Base-by-base conservation (phyloP, 208 protist genomes). In the Angomonas desouzai region DNA sequence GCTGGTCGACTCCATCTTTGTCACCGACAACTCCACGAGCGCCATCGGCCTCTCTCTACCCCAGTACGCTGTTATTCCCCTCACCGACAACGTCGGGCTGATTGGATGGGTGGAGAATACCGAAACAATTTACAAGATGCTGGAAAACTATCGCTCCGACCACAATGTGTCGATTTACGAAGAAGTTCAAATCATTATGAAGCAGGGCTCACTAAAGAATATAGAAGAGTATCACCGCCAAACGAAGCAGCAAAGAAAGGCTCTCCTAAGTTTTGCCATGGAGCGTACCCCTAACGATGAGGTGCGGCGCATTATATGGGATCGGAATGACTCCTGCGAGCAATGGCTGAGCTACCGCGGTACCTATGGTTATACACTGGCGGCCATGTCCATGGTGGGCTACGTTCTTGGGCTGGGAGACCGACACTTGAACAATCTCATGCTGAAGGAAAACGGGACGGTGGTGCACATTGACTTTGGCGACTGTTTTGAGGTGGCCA, bases 391-490 rank as follows among this genome's bases (percentile, higher is more conserved):
- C 25, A 99, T 99, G 90, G 98, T 97, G 7, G 97, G 97, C 43
- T 99, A 99, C 72, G 96, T 99, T 25, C 83, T 99, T 0, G 98
- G 98, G 4, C 86, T 99, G 6, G 99, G 99, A 48, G 99, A 99
- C 79, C 90, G 99, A 10, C 99, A 99, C 77, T 97, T 99, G 27
- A 97, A 91, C 69, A 99, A 99, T 77, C 77, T 99, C 0, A 99
- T 99, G 99, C 77, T 99, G 3, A 87, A 99, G 66, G 90, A 97
- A 27, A 86, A 90, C 20, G 98, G 98, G 59, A 97, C 98, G 28
- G 93, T 99, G 22, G 84, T 99, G 20, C 99, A 99, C 85, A 99
- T 99, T 78, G 99, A 99, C 85, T 99, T 99, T 85, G 99, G 99
- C 58, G 99, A 99, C 83, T 99, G 99, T 76, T 99, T 99, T 70